These are phyloP conservation scores for Xeromyces bisporus DNA, from an alignment of 495 filamentous ascomycete species.

Conservation along the genomic window DNA sequence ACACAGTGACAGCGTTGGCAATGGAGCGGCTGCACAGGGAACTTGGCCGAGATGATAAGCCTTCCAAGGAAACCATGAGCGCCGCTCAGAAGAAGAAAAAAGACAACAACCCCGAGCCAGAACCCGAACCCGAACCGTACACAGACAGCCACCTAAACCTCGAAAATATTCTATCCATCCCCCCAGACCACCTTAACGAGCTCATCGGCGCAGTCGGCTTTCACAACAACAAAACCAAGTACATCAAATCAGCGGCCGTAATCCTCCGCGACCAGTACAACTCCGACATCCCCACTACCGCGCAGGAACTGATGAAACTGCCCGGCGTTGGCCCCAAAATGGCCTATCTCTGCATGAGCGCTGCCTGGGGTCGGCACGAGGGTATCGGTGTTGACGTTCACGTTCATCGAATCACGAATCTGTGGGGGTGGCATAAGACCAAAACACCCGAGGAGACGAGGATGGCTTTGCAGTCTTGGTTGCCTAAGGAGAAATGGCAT, in stretches of 20 bases:
- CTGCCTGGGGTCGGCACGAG: slow-evolving; percentile 43
- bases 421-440: slow-evolving; percentile 87
- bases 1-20: slow-evolving; percentile 76
- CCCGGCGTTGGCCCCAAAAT: slow-evolving; percentile 96
- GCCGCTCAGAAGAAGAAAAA: slow-evolving; percentile 7
- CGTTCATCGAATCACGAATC: slow-evolving; percentile 80
- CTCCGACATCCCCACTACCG: slow-evolving; percentile 70
- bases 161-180: slow-evolving; percentile 59
- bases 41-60: slow-evolving; percentile 39
- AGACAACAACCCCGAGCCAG: slow-evolving; percentile 9
- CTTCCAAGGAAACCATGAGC: not conserved
- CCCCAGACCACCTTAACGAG: slow-evolving; percentile 52
- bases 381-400: slow-evolving; percentile 55
- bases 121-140: slow-evolving; percentile 8
- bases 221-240: slow-evolving; percentile 89
- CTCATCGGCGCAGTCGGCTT: slow-evolving; percentile 79
- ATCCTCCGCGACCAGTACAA: slow-evolving; percentile 52
- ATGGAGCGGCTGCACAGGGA: slow-evolving; percentile 65
- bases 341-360: slow-evolving; percentile 78
- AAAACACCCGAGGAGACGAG: slow-evolving; percentile 78
- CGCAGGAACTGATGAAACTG: slow-evolving; percentile 59
- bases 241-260: slow-evolving; percentile 61
- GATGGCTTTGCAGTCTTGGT: slow-evolving; percentile 58
- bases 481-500: slow-evolving; percentile 78
- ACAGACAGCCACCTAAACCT: slow-evolving; percentile 45